Conservation (phyloP, 2,329 filamentous ascomycete genomes). For the Ophiostoma populinum region DNA sequence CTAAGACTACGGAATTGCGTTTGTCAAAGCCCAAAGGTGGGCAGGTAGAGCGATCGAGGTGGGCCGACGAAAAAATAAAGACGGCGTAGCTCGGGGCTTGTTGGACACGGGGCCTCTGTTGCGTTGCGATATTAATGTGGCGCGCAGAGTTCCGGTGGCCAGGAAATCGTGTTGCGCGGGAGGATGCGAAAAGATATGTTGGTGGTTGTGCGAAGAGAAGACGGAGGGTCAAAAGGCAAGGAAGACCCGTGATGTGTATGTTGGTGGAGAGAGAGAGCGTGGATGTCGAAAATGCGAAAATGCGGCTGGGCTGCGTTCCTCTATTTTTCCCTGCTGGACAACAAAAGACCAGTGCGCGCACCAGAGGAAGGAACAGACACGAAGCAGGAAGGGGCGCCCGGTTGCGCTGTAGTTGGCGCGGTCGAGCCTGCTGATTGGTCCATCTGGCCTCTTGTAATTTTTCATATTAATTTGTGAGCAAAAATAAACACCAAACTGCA, state of each 20-base stretch:
- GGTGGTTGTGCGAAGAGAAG: neutral
- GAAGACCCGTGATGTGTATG: constrained; percentile 4
- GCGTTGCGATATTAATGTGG: neutral
- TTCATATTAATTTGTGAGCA: neutral
- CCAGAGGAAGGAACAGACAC: neutral
- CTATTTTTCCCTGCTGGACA: constrained; percentile 10
- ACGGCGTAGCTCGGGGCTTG: neutral
- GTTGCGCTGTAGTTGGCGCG: neutral
- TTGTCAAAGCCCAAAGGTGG: too few relatives aligned
- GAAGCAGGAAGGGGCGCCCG: constrained; percentile 2
- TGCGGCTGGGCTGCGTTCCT: constrained; percentile 9
- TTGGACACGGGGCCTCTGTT: neutral
- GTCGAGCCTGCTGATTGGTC: constrained; percentile 8
- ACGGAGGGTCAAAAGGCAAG: neutral
- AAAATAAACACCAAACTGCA: constrained; percentile 1
- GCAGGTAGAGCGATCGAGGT: neutral
- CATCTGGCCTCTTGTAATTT: neutral
- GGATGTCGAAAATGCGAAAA: constrained; percentile 11
- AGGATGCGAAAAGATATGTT: neutral
- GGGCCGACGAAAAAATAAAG: neutral
- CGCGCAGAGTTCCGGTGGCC: constrained; percentile 7
- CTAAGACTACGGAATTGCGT: constrained; percentile 1
- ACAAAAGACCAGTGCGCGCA: neutral
- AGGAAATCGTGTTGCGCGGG: constrained; percentile 6
- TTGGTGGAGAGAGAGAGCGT: constrained; percentile 4